A percentile compares a stretch with the other conserved stretches of the same genome.
phyloP scores from a whole-genome alignment of 768 basidiomycete species.

The Pleurotus djamor region DNA sequence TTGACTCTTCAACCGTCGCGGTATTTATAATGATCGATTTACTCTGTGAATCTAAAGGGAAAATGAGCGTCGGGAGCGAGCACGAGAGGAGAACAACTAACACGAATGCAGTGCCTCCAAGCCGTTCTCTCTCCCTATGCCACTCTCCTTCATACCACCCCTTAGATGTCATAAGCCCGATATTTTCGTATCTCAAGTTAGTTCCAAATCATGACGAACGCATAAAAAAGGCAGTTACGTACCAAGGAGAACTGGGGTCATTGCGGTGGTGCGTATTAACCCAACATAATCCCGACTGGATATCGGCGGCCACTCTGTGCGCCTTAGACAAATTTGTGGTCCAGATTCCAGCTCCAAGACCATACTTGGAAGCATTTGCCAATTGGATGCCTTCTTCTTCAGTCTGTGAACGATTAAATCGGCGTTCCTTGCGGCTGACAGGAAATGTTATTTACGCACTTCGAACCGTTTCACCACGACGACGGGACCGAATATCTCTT shows the following conservation, averaged over 20 bases:
- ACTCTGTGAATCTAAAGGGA: slow-evolving; percentile 69
- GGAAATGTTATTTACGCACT: slow-evolving; percentile 18
- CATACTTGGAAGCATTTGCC: slow-evolving; percentile 79
- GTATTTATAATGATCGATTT: slow-evolving; percentile 79
- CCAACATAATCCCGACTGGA: slow-evolving; percentile 83
- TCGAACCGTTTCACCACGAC: slow-evolving; percentile 54
- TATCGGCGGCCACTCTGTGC: slow-evolving; percentile 66
- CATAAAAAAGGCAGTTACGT: slow-evolving; percentile 14
- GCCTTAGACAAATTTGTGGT: slow-evolving; percentile 72
- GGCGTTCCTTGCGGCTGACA: not conserved
- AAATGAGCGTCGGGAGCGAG: not conserved
- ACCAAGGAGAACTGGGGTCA: slow-evolving; percentile 90
- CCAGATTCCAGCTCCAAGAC: slow-evolving; percentile 82
- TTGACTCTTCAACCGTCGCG: slow-evolving; percentile 58
- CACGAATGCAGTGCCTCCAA: slow-evolving; percentile 79
- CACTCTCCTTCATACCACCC: slow-evolving; percentile 91
- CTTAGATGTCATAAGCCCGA: slow-evolving; percentile 27
- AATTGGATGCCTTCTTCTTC: slow-evolving; percentile 65
- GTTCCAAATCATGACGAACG: not conserved
- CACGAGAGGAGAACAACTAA: slow-evolving; percentile 29
- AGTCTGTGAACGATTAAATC: slow-evolving; percentile 28
- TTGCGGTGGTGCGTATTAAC: slow-evolving; percentile 89
- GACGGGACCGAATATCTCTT: slow-evolving; percentile 89
- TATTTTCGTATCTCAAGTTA: not conserved
- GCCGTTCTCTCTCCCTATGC: slow-evolving; percentile 86